phyloP scores from a whole-genome alignment of 169 alveolate genomes.

The Cyclospora cayetanensis region DNA sequence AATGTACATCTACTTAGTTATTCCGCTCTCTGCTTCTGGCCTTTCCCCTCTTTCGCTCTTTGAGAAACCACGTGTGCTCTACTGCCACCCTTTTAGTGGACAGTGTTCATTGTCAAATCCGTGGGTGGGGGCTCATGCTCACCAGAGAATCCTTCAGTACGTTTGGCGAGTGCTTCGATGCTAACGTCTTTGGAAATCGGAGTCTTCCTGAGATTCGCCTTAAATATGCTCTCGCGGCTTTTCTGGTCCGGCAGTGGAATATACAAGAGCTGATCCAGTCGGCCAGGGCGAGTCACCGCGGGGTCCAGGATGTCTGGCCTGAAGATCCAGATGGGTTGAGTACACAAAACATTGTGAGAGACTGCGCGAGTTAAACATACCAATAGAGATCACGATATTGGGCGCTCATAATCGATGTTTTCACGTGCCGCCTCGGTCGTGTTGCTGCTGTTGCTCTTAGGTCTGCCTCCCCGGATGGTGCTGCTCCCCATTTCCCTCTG shows the following conservation, averaged over 20 bases:
- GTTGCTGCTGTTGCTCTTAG: no score
- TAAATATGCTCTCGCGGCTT: conserved; percentile 95
- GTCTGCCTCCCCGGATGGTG: no score
- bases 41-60: not conserved
- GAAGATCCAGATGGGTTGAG: no score
- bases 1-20: no score
- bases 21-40: not conserved
- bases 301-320: conserved; percentile 98
- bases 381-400: no score
- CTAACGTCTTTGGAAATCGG: conserved; percentile 84
- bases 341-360: no score
- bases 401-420: no score
- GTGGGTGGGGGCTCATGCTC: conserved; percentile 82
- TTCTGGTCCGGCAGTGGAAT: conserved; percentile 99
- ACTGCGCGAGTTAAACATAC: no score
- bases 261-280: conserved; percentile 97
- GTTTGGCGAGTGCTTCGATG: conserved; percentile 92
- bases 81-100: not conserved
- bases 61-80: not conserved
- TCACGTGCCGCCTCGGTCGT: no score
- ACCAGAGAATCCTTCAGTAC: conserved; percentile 94
- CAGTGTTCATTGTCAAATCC: conserved; percentile 36
- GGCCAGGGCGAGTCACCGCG: conserved; percentile 98
- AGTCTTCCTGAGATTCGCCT: conserved; percentile 92
- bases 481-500: no score